A percentile compares a stretch with the other conserved stretches of the same genome.
Evolutionary conservation across 805 yeast genomes (phyloP).

Genomic region (Kluyveromyces nonfermentans): DNA sequence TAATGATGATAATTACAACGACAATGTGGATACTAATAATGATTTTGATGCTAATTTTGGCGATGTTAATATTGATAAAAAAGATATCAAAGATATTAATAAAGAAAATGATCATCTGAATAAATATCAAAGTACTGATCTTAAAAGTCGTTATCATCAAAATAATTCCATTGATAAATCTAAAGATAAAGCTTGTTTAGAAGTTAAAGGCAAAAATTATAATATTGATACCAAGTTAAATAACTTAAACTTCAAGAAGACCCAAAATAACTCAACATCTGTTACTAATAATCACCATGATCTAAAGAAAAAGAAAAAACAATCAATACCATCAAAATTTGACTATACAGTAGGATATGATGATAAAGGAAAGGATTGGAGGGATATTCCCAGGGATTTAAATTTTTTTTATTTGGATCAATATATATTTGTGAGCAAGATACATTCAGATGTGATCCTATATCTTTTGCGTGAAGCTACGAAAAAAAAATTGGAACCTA

Average conservation of each 20-base stretch:
- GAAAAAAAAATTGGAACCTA: conserved; percentile 9
- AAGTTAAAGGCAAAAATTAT: no score
- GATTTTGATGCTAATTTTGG: no score
- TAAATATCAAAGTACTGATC: not conserved
- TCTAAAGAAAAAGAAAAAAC: no score
- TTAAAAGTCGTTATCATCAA: not conserved
- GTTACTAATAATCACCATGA: not conserved
- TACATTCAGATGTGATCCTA: conserved; percentile 9
- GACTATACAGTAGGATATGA: conserved; percentile 40
- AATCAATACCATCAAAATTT: conserved; percentile 29
- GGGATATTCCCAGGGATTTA: conserved; percentile 57
- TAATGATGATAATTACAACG: conserved; percentile 10
- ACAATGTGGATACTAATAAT: conserved; percentile 13
- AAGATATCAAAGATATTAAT: conserved; percentile 19
- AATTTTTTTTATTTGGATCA: conserved; percentile 33
- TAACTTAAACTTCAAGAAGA: no score
- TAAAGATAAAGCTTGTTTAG: not conserved
- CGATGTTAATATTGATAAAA: conserved; percentile 30
- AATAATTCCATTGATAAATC: not conserved
- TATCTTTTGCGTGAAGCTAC: conserved; percentile 15
- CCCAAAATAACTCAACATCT: no score
- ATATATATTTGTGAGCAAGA: conserved; percentile 14
- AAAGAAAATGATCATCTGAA: conserved; percentile 17
- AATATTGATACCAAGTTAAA: not conserved
- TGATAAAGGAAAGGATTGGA: conserved; percentile 57